Conservation (phyloP, 495 filamentous ascomycete genomes). For the Tuber calosporum region DNA sequence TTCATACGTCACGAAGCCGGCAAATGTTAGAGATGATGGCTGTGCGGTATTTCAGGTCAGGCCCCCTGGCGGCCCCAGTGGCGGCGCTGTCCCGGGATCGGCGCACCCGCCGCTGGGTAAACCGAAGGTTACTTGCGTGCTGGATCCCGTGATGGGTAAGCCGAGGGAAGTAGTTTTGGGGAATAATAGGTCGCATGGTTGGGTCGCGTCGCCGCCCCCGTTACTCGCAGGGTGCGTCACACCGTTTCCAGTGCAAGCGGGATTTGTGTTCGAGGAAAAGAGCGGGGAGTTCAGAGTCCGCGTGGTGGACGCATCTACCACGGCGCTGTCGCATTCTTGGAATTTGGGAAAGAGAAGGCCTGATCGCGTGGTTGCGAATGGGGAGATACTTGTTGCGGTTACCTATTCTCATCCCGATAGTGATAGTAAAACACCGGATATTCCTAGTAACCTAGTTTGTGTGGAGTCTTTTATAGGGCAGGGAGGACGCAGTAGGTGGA, state of each 20-base stretch:
- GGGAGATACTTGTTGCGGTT: conserved; percentile 34
- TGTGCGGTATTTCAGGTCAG: conserved; percentile 30
- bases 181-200: conserved; percentile 18
- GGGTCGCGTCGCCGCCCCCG: conserved; percentile 36
- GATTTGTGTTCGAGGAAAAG: conserved; percentile 32
- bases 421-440: conserved; percentile 15
- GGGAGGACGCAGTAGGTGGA: conserved; percentile 15
- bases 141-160: conserved; percentile 26
- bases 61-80: conserved; percentile 4
- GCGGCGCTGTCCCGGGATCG: not conserved
- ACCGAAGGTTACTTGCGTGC: conserved; percentile 19
- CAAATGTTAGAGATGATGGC: conserved; percentile 29
- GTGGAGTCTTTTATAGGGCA: conserved; percentile 20
- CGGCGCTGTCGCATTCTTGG: conserved; percentile 24
- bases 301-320: conserved; percentile 21
- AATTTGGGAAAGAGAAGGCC: conserved; percentile 32
- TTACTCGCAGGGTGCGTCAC: conserved; percentile 29
- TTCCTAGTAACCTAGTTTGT: conserved; percentile 33
- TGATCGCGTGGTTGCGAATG: conserved; percentile 35
- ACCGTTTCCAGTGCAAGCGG: conserved; percentile 30
- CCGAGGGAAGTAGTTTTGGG: conserved; percentile 22
- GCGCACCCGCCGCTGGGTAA: not conserved
- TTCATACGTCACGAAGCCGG: conserved; percentile 26
- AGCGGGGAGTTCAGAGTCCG: conserved; percentile 28
- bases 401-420: conserved; percentile 25